These are phyloP conservation scores for Clohesyomyces aquaticus DNA, from an alignment of 495 filamentous ascomycete genomes.

Conservation along the genomic window DNA sequence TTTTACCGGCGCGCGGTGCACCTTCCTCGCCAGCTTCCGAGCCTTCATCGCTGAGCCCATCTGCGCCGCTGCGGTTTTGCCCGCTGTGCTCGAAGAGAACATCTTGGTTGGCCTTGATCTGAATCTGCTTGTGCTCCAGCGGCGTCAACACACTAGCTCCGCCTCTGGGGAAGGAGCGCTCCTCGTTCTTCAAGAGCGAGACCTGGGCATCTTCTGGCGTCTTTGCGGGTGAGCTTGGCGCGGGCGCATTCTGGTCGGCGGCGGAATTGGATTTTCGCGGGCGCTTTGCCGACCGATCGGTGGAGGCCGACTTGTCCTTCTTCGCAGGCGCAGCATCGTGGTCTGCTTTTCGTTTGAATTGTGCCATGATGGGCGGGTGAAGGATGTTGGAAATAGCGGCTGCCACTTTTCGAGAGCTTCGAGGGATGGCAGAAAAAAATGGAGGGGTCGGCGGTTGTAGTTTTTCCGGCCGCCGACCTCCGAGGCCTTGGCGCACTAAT, in stretches of 20 bases:
- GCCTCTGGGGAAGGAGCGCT: constrained; percentile 87
- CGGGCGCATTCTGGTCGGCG: constrained; percentile 14
- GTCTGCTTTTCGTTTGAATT: constrained; percentile 36
- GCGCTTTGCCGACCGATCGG: constrained; percentile 37
- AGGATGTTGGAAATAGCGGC: background rate
- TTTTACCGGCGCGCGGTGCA: constrained; percentile 52
- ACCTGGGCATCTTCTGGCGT: constrained; percentile 21
- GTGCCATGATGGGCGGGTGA: constrained; percentile 24
- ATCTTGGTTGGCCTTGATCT: constrained; percentile 89
- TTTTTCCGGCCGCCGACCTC: constrained; percentile 30
- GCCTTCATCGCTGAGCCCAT: constrained; percentile 51
- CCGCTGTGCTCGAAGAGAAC: constrained; percentile 87
- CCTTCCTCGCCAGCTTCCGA: constrained; percentile 56
- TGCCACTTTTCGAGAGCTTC: constrained; percentile 17
- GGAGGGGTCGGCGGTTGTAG: constrained; percentile 32
- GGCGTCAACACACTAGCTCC: constrained; percentile 89
- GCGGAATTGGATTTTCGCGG: constrained; percentile 29
- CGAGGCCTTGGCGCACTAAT: background rate
- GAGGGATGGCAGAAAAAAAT: constrained; percentile 22
- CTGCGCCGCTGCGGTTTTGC: constrained; percentile 47
- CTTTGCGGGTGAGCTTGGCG: constrained; percentile 17
- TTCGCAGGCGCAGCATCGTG: constrained; percentile 1
- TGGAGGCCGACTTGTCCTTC: constrained; percentile 7
- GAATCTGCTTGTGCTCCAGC: constrained; percentile 93
- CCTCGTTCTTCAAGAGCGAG: constrained; percentile 71